Evolutionary conservation across 139 green algal species (phyloP).

Genomic region (Desmodesmus armatus): DNA sequence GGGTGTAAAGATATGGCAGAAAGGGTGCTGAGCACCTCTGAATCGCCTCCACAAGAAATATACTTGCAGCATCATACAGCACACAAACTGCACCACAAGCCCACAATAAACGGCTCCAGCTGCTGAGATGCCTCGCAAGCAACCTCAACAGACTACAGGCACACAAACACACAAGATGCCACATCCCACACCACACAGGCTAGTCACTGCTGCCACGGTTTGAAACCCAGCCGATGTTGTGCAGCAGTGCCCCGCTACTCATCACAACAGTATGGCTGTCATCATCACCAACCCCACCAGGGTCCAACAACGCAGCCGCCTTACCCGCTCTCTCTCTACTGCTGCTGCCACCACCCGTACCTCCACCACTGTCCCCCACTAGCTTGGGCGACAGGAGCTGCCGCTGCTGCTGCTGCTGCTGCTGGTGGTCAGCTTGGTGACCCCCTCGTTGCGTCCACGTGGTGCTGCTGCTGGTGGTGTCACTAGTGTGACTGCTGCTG

Average conservation of each 20-base stretch:
- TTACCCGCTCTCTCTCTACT: not conserved
- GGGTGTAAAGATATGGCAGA: too few species aligned
- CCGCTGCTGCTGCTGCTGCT: not conserved
- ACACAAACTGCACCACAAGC: too few species aligned
- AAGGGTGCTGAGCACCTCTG: too few species aligned
- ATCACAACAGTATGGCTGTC: constrained; percentile 6
- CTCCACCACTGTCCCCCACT: not conserved
- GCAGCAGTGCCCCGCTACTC: constrained; percentile 5
- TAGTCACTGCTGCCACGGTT: not conserved
- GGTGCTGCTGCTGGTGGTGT: not conserved
- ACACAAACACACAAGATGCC: too few species aligned
- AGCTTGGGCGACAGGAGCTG: too few species aligned
- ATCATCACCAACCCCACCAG: not conserved
- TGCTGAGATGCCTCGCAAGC: too few species aligned
- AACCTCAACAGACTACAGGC: too few species aligned
- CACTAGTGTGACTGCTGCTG: not conserved
- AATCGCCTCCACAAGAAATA: too few species aligned
- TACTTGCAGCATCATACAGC: too few species aligned
- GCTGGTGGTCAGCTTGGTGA: not conserved
- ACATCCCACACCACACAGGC: too few species aligned
- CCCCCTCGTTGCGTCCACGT: not conserved
- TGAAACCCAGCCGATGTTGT: not conserved
- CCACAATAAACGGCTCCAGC: too few species aligned
- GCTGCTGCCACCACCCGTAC: not conserved
- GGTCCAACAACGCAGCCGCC: not conserved